These are phyloP conservation scores for Linnemannia schmuckeri DNA, from an alignment of 192 early-diverging fungal genomes.

Conservation along the genomic window DNA sequence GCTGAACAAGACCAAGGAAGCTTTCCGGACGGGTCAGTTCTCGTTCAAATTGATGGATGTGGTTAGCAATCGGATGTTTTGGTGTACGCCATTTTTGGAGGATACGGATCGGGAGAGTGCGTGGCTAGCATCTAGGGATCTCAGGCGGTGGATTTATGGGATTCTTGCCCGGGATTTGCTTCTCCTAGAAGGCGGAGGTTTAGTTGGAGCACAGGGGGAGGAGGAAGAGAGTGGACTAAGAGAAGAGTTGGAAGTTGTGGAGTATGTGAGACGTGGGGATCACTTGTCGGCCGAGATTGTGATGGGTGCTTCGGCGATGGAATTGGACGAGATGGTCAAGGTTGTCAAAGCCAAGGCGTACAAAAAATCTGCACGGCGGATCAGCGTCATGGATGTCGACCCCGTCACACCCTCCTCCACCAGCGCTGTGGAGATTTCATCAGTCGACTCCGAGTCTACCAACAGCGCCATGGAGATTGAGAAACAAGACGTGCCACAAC, in stretches of 20 bases:
- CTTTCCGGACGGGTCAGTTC: conserved; percentile 34
- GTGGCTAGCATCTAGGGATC: conserved; percentile 55
- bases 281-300: conserved; percentile 57
- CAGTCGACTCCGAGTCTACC: neutral
- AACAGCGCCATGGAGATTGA: neutral
- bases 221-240: neutral
- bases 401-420: neutral
- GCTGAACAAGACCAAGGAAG: conserved; percentile 26
- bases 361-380: conserved; percentile 8
- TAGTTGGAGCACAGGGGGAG: neutral
- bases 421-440: neutral
- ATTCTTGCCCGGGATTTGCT: conserved; percentile 20
- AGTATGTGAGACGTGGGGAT: conserved; percentile 59
- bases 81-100: conserved; percentile 64
- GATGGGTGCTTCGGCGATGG: conserved; percentile 24
- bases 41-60: conserved; percentile 64
- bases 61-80: conserved; percentile 52
- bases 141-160: conserved; percentile 62
- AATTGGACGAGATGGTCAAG: conserved; percentile 36
- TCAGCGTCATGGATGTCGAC: conserved; percentile 27
- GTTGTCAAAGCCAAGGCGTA: neutral
- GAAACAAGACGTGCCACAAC: neutral
- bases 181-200: neutral
- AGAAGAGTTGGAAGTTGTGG: conserved; percentile 33
- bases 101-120: conserved; percentile 57